A percentile compares a stretch with the other conserved stretches of the same genome.
Conservation (phyloP, 257 asterid species). For the Nicotiana obtusifolia region DNA sequence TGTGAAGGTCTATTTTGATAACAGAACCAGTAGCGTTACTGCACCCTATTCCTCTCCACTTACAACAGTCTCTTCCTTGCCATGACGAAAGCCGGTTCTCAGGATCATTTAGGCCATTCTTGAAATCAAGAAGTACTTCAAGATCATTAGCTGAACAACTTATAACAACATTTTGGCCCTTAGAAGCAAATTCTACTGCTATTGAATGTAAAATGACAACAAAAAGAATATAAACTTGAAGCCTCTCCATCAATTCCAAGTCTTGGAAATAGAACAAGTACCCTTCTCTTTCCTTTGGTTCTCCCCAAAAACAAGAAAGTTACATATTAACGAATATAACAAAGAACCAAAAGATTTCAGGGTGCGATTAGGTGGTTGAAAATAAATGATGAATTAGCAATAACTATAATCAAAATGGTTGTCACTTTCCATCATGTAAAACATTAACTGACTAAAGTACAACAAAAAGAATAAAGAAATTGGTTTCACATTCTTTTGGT, state of each 20-base stretch:
- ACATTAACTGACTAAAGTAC: background rate
- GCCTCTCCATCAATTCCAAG: constrained; percentile 17
- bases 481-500: background rate
- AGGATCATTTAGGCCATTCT: constrained; percentile 45
- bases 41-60: constrained; percentile 40
- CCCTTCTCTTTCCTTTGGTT: background rate
- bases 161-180: constrained; percentile 1
- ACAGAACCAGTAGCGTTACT: constrained; percentile 27
- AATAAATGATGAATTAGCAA: background rate
- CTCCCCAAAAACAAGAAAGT: too few species aligned
- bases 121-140: constrained; percentile 45
- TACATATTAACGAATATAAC: too few species aligned
- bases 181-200: constrained; percentile 1
- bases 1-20: constrained; percentile 30
- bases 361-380: background rate
- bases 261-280: background rate
- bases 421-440: background rate
- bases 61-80: constrained; percentile 38
- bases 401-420: background rate
- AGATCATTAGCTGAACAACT: constrained; percentile 27
- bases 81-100: constrained; percentile 37
- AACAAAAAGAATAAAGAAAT: background rate
- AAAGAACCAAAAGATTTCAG: background rate
- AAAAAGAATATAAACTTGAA: constrained; percentile 14
- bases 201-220: constrained; percentile 18